These are phyloP conservation scores for Candida vartiovaarae DNA, from an alignment of 805 yeast genomes.

Conservation along the genomic window DNA sequence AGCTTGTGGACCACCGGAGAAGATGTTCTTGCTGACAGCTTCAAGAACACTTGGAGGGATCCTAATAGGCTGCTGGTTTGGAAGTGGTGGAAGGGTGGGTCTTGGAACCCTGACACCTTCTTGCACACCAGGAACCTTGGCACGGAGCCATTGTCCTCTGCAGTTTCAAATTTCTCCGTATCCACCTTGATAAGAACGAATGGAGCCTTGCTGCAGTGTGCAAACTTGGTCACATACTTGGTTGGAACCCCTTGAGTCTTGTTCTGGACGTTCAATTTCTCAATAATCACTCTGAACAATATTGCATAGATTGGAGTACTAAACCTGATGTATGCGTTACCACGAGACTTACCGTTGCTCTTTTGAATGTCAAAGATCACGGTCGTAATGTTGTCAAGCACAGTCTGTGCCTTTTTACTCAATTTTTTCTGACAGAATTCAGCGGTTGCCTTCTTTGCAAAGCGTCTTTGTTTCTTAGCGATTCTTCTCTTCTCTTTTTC, in stretches of 20 bases:
- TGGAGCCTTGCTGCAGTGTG: constrained; percentile 12
- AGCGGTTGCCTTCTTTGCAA: constrained; percentile 2
- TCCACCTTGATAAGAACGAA: constrained; percentile 5
- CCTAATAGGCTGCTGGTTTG: too few relatives aligned
- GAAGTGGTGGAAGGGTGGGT: too few relatives aligned
- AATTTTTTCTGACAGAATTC: constrained; percentile 2
- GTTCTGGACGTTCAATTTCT: constrained; percentile 8
- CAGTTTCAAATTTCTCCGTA: neutral
- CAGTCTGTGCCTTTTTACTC: constrained; percentile 1
- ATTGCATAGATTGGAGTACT: constrained; percentile 7
- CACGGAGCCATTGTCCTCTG: too few relatives aligned
- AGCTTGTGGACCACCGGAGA: too few relatives aligned
- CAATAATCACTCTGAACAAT: constrained; percentile 12
- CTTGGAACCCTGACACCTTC: too few relatives aligned
- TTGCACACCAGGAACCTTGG: too few relatives aligned
- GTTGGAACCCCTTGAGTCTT: constrained; percentile 2
- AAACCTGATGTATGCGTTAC: constrained; percentile 14
- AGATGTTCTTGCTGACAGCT: too few relatives aligned
- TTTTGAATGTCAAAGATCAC: constrained; percentile 11
- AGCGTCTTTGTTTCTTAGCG: neutral
- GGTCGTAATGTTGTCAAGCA: constrained; percentile 3
- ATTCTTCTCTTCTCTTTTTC: neutral
- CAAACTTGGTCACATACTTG: constrained; percentile 12
- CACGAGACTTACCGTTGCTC: constrained; percentile 15
- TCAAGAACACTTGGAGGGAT: too few relatives aligned